phyloP scores from a whole-genome alignment of 495 filamentous ascomycete genomes.

The Staphylotrichum longicolle region DNA sequence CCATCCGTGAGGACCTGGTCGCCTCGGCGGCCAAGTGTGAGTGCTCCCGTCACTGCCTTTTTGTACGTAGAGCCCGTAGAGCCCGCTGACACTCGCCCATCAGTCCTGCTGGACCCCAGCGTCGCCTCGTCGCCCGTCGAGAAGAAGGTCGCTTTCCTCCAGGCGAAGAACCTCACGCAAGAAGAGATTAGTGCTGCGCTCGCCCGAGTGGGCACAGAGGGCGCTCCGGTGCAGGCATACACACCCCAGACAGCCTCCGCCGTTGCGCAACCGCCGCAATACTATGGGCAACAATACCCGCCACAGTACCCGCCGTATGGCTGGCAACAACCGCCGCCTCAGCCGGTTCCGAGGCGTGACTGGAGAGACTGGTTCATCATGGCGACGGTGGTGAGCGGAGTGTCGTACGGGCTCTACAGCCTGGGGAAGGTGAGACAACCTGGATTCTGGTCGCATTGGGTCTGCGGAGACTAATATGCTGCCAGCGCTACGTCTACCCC shows the following conservation, averaged over 20 bases:
- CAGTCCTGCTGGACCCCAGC: conserved; percentile 90
- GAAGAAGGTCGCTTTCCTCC: conserved; percentile 86
- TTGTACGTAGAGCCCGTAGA: conserved; percentile 12
- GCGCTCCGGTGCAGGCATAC: conserved; percentile 52
- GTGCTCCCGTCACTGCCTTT: conserved; percentile 36
- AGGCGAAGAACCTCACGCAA: conserved; percentile 94
- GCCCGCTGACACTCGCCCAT: conserved; percentile 18
- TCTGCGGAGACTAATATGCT: conserved; percentile 22
- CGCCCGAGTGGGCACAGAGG: conserved; percentile 61
- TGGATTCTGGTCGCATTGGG: not conserved
- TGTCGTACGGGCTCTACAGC: conserved; percentile 82
- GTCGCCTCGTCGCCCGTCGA: conserved; percentile 89
- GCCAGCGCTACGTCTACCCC: conserved; percentile 81
- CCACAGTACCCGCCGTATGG: conserved; percentile 60
- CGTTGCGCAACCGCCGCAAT: conserved; percentile 50
- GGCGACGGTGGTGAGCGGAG: conserved; percentile 84
- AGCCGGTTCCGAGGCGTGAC: conserved; percentile 71
- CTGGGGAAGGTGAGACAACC: conserved; percentile 65
- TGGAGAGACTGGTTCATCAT: conserved; percentile 99
- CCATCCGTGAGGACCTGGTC: conserved; percentile 82
- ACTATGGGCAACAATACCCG: conserved; percentile 66
- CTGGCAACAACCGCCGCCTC: conserved; percentile 62
- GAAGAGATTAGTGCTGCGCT: conserved; percentile 89
- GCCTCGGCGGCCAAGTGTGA: conserved; percentile 62
- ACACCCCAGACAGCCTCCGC: conserved; percentile 42